These are phyloP conservation scores for Yamadazyma dushanensis DNA, from an alignment of 1,139 yeast species.

Conservation along the genomic window DNA sequence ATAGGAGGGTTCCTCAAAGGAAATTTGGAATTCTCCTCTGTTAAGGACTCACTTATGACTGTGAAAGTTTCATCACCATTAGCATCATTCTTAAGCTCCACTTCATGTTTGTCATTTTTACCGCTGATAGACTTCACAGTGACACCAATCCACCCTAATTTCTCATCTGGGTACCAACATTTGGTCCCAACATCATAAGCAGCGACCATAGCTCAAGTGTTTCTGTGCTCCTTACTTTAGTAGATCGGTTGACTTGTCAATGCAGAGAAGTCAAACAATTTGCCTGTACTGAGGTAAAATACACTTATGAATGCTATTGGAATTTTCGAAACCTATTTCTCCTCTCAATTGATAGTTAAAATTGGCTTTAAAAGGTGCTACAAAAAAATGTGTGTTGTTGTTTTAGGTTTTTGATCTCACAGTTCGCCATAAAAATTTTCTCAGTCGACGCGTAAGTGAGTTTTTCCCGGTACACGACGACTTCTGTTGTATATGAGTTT, in stretches of 20 bases:
- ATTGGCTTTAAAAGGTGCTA: not conserved
- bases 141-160: slow-evolving; percentile 90
- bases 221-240: slow-evolving; percentile 1
- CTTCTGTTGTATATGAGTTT: not conserved
- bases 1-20: slow-evolving; percentile 92
- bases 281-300: not conserved
- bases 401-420: slow-evolving; percentile 5
- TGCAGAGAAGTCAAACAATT: too few relatives aligned
- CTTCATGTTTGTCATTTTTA: slow-evolving; percentile 51
- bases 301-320: too few relatives aligned
- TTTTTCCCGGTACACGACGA: not conserved
- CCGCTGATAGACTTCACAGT: slow-evolving; percentile 60
- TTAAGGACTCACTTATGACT: slow-evolving; percentile 51
- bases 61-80: slow-evolving; percentile 51
- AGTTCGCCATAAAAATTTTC: slow-evolving; percentile 6
- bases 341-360: slow-evolving; percentile 1
- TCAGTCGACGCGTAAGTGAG: slow-evolving; percentile 5
- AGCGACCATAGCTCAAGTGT: slow-evolving; percentile 16
- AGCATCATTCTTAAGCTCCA: slow-evolving; percentile 63
- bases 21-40: slow-evolving; percentile 53
- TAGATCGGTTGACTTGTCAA: too few relatives aligned
- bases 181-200: slow-evolving; percentile 51
- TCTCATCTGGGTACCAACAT: slow-evolving; percentile 93
- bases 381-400: slow-evolving; percentile 5
- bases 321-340: not conserved